Evolutionary conservation across 208 protist species (phyloP), one percentile per base, ranked within the genome.

Genomic region (Acanthamoeba castellanii): DNA sequence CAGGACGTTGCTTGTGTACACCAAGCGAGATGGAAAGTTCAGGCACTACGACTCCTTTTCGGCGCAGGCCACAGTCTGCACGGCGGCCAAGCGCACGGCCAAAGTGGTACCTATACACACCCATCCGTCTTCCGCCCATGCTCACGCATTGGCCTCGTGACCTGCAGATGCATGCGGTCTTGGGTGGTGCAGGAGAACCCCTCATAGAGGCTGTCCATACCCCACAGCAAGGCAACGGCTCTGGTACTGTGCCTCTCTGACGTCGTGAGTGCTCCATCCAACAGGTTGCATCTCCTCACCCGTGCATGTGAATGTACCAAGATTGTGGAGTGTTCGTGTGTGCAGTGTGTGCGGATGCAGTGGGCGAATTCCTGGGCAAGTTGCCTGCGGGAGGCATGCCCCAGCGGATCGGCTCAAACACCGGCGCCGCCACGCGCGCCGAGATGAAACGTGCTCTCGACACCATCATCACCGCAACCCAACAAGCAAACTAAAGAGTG

Each of bases 31-130:
- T 27, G 70, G 70, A 22, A 81, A 81, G 70, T 81, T 81, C 32
- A 32, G 70, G n/a, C 70, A 81, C 70, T 81, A 81, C 70, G 70
- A 81, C 70, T 81, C 70, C 70, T 81, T 45, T n/a, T 9, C 30
- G 6, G n/a, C 32, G 70, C 70, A 81, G 16, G 37, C 14, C 30
- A 45, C 70, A 25, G 32, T 81, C 20, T 20, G 25, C 18, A 42
- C 5, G 70, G 70, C 70, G 1, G 70, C 70, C 30, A 81, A 47
- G 32, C 70, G 70, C 70, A 81, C 70, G 37, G 70, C 70, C 30
- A 81, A 50, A 30, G 37, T 81, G 70, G 70, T 81, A 22, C 0
- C 22, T 25, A 8, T n/a, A 20, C 52, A 20, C 18, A 20, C 52
- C 5, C 16, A 57, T 0, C 11, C 4, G 2, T 47, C 42, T 30